Conservation (phyloP, 1,139 yeast genomes). For the Hansenula sp. region DNA sequence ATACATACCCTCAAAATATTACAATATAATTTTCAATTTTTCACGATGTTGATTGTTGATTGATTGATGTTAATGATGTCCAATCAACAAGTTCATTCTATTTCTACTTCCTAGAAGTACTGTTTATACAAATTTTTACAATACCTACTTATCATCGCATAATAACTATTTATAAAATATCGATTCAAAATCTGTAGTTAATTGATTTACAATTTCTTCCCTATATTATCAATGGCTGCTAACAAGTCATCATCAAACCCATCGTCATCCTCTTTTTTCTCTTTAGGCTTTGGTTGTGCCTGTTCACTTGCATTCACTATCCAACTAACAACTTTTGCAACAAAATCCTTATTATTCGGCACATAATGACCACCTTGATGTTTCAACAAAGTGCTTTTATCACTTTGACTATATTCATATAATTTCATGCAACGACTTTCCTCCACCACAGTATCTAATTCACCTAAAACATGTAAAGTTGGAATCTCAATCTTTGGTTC, state of each 20-base stretch:
- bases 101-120: neutral
- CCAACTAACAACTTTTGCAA: conserved; percentile 59
- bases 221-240: conserved; percentile 39
- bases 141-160: neutral
- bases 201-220: conserved; percentile 20
- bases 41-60: neutral
- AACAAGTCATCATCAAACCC: conserved; percentile 32
- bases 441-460: conserved; percentile 85
- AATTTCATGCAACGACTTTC: conserved; percentile 62
- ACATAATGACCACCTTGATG: conserved; percentile 91
- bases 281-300: neutral
- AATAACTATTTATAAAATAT: neutral
- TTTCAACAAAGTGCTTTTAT: conserved; percentile 44
- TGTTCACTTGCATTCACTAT: conserved; percentile 25
- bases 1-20: neutral
- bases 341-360: conserved; percentile 63
- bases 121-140: neutral
- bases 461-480: conserved; percentile 77
- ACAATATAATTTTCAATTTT: neutral
- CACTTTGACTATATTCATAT: conserved; percentile 47
- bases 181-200: neutral
- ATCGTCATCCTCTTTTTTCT: conserved; percentile 11
- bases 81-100: too few species aligned
- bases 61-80: too few species aligned
- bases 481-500: conserved; percentile 46